Evolutionary conservation across 768 basidiomycete genomes (phyloP), one percentile per base, ranked within the genome.

Genomic region (Xerocomellus chrysenteron): DNA sequence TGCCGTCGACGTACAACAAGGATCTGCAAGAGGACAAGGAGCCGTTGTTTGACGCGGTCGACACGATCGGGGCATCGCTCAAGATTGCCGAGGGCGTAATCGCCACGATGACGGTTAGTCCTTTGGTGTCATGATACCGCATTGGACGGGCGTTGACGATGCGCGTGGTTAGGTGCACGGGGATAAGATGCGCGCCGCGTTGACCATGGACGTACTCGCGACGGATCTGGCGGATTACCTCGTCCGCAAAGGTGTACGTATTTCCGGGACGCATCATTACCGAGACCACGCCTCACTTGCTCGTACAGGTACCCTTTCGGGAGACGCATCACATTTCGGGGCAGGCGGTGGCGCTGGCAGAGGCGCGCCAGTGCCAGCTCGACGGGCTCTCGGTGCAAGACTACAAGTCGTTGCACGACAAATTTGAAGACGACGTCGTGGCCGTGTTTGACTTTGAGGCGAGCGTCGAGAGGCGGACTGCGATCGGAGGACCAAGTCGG

Each of bases 181-280:
- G 2, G 83, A 92, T 36, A 95, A 87, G 78, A 99, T 99, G 97
- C 81, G 79, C 37, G 78, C 82, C 56, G 92, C 94, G 1, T 75
- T 98, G 65, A 98, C 96, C 10, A 94, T 92, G 89, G 97, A 99
- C 72, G 91, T 98, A 57, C 87, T 99, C 47, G 97, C 97, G 5
- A 99, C 97, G n/a, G 97, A 99, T 67, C 76, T 99, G 28, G 97
- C 97, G 10, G 96, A 99, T 71, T 98, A 99, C 73, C 89, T 99
- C 40, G 97, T 99, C 59, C 90, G 95, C 65, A 98, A 97, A 80
- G 96, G 97, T 61, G 96, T 97, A 73, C 62, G 90, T 81, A 5
- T 47, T 56, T 43, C 10, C 10, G 10, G 3, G 28, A 35, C 11
- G 12, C 13, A 14, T 16, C 17, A n/a, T 33, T 33, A 26, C 51